phyloP scores from a whole-genome alignment of 2,329 filamentous ascomycete species.

The Ceratocystis colombiana region DNA sequence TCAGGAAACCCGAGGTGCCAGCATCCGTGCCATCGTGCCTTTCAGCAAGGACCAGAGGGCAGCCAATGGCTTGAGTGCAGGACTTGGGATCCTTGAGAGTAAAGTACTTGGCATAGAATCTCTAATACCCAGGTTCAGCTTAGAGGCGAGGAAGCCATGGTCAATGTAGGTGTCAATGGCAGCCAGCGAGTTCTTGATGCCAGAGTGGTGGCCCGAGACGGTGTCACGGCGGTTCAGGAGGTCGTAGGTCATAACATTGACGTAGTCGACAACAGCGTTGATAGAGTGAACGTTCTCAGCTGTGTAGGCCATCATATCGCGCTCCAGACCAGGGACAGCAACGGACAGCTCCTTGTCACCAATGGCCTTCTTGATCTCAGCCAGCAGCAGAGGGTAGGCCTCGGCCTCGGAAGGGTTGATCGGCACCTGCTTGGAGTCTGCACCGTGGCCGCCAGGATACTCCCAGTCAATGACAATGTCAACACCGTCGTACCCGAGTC shows the following conservation, averaged over 20 bases:
- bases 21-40: slow-evolving; percentile 27
- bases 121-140: slow-evolving; percentile 54
- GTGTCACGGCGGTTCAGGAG: slow-evolving; percentile 59
- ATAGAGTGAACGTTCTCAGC: slow-evolving; percentile 49
- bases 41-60: slow-evolving; percentile 44
- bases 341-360: slow-evolving; percentile 50
- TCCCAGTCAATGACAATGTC: slow-evolving; percentile 24
- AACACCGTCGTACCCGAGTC: slow-evolving; percentile 55
- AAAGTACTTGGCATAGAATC: slow-evolving; percentile 60
- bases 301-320: slow-evolving; percentile 60
- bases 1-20: neutral
- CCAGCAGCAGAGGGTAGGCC: slow-evolving; percentile 52
- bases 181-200: slow-evolving; percentile 44
- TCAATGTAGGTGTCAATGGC: slow-evolving; percentile 50
- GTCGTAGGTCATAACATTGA: slow-evolving; percentile 62
- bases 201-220: slow-evolving; percentile 53
- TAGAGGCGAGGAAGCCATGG: slow-evolving; percentile 41
- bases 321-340: slow-evolving; percentile 53
- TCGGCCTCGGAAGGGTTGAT: slow-evolving; percentile 55
- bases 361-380: slow-evolving; percentile 48
- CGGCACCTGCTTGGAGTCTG: slow-evolving; percentile 33
- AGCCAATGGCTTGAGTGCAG: slow-evolving; percentile 40
- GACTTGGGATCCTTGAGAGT: slow-evolving; percentile 37
- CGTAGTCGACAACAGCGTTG: slow-evolving; percentile 50
- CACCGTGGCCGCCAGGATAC: slow-evolving; percentile 52